Evolutionary conservation across 495 filamentous ascomycete genomes (phyloP).

Genomic region (Pyrenula aspistea): DNA sequence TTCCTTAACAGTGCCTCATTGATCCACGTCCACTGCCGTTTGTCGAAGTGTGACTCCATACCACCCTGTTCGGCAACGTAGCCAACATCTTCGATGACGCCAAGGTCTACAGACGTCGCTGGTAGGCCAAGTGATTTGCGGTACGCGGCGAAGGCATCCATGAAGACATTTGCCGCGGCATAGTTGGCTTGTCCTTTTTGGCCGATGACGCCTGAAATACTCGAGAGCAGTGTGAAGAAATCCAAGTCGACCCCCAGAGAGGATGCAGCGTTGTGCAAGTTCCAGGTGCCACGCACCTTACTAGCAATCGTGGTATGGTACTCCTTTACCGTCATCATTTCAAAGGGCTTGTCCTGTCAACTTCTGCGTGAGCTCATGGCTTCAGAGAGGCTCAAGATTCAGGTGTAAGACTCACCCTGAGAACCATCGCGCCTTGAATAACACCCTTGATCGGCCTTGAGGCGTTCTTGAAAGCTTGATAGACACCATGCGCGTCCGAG

Average conservation of each 20-base stretch:
- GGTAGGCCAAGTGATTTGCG: constrained; percentile 9
- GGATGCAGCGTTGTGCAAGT: constrained; percentile 8
- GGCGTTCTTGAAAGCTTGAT: constrained; percentile 7
- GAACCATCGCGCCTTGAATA: constrained; percentile 29
- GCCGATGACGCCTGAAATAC: constrained; percentile 12
- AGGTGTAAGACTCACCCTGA: constrained; percentile 6
- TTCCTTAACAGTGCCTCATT: constrained; percentile 10
- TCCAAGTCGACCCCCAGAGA: constrained; percentile 11
- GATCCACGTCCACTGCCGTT: constrained; percentile 13
- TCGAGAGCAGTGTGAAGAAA: constrained; percentile 31
- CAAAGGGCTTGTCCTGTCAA: constrained; percentile 15
- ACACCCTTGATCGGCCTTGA: constrained; percentile 20
- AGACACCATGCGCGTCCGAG: constrained; percentile 8
- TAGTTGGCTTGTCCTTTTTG: constrained; percentile 15
- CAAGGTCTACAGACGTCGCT: constrained; percentile 18
- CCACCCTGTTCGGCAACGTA: constrained; percentile 2
- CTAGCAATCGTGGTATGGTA: constrained; percentile 16
- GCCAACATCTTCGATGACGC: constrained; percentile 14
- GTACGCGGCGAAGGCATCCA: constrained; percentile 15
- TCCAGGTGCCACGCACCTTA: constrained; percentile 30
- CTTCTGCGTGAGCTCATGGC: too few relatives aligned
- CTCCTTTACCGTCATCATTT: constrained; percentile 18
- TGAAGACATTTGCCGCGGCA: constrained; percentile 15
- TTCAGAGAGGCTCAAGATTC: too few relatives aligned
- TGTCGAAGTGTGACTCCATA: background rate